Percentiles rank a stretch among this genome's conserved stretches.
phyloP scores from a whole-genome alignment of 139 green algal genomes.

The Chlorella sp. region DNA sequence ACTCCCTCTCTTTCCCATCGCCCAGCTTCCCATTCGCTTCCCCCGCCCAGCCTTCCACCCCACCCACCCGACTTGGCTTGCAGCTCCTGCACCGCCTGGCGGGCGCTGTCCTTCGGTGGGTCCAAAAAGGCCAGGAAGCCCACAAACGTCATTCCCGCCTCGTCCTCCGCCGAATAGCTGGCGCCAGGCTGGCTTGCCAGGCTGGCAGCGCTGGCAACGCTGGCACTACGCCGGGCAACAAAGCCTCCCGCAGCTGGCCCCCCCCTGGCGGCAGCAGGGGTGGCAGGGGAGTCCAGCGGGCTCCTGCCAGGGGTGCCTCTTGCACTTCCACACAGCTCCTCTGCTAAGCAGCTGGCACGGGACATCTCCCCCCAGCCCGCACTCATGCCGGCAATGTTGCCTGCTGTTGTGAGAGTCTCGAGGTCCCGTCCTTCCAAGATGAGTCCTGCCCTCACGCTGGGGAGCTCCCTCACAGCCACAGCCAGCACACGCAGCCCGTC shows the following conservation, averaged over 20 bases:
- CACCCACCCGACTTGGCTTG: slow-evolving; percentile 7
- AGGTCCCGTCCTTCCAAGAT: too few species aligned
- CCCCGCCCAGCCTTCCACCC: neutral
- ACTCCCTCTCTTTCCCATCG: too few species aligned
- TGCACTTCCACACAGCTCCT: too few species aligned
- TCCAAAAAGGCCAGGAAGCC: slow-evolving; percentile 57
- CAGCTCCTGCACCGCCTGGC: slow-evolving; percentile 28
- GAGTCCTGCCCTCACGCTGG: neutral
- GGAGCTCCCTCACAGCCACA: slow-evolving; percentile 31
- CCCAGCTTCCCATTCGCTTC: too few species aligned
- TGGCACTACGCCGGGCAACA: too few species aligned
- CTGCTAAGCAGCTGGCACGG: neutral
- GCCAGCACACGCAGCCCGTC: slow-evolving; percentile 43
- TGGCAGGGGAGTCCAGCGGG: too few species aligned
- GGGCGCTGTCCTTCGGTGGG: slow-evolving; percentile 33
- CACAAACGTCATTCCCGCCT: slow-evolving; percentile 32
- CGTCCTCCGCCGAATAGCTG: slow-evolving; percentile 9
- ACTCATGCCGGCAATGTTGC: too few species aligned
- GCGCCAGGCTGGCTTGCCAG: neutral
- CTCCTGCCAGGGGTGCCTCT: too few species aligned
- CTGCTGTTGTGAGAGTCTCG: too few species aligned
- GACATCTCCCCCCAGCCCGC: neutral
- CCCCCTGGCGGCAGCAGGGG: too few species aligned
- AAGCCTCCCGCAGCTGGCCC: too few species aligned
- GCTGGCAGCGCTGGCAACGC: neutral